These are phyloP conservation scores for Aspergillus funiculosus DNA, from an alignment of 495 filamentous ascomycete genomes.

Conservation along the genomic window DNA sequence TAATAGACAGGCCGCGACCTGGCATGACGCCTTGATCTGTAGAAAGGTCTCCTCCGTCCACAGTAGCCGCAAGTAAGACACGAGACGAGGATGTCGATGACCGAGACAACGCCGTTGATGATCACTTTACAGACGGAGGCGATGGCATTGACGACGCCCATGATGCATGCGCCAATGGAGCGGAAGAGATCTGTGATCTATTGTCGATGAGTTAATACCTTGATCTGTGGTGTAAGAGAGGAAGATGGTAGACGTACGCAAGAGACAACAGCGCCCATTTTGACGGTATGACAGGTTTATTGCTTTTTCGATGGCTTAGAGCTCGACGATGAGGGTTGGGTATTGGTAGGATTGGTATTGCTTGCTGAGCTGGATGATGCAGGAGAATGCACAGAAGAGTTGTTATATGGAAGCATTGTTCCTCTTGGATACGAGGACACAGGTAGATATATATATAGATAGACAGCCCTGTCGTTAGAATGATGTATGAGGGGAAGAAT, in stretches of 20 bases:
- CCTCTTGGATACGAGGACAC: neutral
- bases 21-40: constrained; percentile 26
- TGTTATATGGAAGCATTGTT: constrained; percentile 32
- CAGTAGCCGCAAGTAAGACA: constrained; percentile 75
- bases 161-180: constrained; percentile 77
- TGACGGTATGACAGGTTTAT: constrained; percentile 29
- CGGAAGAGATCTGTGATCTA: constrained; percentile 76
- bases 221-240: neutral
- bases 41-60: constrained; percentile 34
- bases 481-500: constrained; percentile 5
- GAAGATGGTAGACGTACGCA: constrained; percentile 62
- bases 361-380: constrained; percentile 28
- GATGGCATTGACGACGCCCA: constrained; percentile 78
- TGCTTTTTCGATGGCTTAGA: constrained; percentile 13
- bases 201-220: constrained; percentile 17
- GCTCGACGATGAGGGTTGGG: neutral
- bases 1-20: constrained; percentile 5
- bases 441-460: constrained; percentile 2
- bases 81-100: constrained; percentile 80
- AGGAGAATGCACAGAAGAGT: constrained; percentile 28
- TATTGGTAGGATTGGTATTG: constrained; percentile 2
- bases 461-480: neutral
- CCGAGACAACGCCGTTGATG: constrained; percentile 70
- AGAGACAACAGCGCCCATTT: constrained; percentile 93
- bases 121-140: constrained; percentile 69